phyloP scores from a whole-genome alignment of 2,329 filamentous ascomycete genomes.

The Verticillium longisporum region DNA sequence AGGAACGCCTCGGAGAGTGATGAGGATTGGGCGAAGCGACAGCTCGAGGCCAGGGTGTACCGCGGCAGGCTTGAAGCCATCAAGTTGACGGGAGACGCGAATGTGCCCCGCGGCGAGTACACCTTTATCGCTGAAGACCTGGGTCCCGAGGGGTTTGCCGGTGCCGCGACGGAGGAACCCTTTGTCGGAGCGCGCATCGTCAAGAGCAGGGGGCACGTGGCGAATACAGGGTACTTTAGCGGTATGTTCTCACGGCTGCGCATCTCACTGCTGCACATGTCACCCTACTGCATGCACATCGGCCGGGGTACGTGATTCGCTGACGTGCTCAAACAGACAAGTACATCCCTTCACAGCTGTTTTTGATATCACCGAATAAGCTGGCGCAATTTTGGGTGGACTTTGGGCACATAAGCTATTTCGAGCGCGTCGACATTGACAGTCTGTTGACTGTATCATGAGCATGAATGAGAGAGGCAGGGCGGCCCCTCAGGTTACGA shows the following conservation, averaged over 20 bases:
- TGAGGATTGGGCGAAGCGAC: conserved; percentile 36
- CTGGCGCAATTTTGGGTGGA: conserved; percentile 77
- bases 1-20: conserved; percentile 34
- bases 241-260: conserved; percentile 46
- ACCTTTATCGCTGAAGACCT: conserved; percentile 79
- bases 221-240: conserved; percentile 60
- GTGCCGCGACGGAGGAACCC: conserved; percentile 55
- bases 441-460: conserved; percentile 26
- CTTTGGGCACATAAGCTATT: conserved; percentile 54
- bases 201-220: conserved; percentile 69
- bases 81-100: conserved; percentile 87
- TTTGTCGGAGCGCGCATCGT: conserved; percentile 74
- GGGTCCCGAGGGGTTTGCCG: conserved; percentile 56
- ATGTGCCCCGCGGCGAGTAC: conserved; percentile 79
- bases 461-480: too few relatives aligned
- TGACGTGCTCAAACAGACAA: conserved; percentile 37
- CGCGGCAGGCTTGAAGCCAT: conserved; percentile 70
- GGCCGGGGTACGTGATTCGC: not conserved
- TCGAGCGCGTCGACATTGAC: conserved; percentile 53
- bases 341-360: conserved; percentile 68
- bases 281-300: too few relatives aligned
- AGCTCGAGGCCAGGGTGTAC: conserved; percentile 43
- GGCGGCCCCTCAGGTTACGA: too few relatives aligned
- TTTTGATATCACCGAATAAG: conserved; percentile 69
- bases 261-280: not conserved